phyloP scores from a whole-genome alignment of 805 yeast species.

The Ogataea neopini region DNA sequence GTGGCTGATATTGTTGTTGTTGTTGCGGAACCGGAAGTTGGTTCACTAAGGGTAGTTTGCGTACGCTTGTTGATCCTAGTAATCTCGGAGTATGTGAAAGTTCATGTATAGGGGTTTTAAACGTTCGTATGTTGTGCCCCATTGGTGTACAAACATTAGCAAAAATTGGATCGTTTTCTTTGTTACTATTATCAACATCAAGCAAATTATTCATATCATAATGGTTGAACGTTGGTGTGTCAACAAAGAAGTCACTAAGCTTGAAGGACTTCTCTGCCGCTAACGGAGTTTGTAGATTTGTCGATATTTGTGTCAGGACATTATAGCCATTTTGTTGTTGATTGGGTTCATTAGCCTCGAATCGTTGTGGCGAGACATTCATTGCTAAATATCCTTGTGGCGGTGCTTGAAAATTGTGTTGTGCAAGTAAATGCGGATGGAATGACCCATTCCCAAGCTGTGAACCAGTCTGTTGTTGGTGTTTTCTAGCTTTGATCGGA shows the following conservation, averaged over 20 bases:
- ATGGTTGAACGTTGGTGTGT: slow-evolving; percentile 26
- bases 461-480: background rate
- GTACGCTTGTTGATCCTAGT: slow-evolving; percentile 22
- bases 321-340: slow-evolving; percentile 3
- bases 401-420: background rate
- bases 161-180: slow-evolving; percentile 26
- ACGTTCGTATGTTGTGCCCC: slow-evolving; percentile 13
- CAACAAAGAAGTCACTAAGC: slow-evolving; percentile 26
- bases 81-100: slow-evolving; percentile 23
- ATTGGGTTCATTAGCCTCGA: slow-evolving; percentile 6
- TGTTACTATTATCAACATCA: slow-evolving; percentile 23
- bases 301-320: slow-evolving; percentile 2
- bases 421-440: slow-evolving; percentile 9
- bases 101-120: slow-evolving; percentile 27
- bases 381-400: slow-evolving; percentile 3
- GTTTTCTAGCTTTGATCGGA: slow-evolving; percentile 14
- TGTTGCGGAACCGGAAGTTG: slow-evolving; percentile 10
- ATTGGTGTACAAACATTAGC: slow-evolving; percentile 25
- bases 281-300: slow-evolving; percentile 21
- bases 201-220: slow-evolving; percentile 20
- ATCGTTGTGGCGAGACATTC: slow-evolving; percentile 23
- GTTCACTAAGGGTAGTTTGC: slow-evolving; percentile 16
- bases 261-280: slow-evolving; percentile 25
- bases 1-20: slow-evolving; percentile 4
- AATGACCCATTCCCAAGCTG: background rate